phyloP scores from a whole-genome alignment of 2,329 filamentous ascomycete species.

The Phoma sp. region DNA sequence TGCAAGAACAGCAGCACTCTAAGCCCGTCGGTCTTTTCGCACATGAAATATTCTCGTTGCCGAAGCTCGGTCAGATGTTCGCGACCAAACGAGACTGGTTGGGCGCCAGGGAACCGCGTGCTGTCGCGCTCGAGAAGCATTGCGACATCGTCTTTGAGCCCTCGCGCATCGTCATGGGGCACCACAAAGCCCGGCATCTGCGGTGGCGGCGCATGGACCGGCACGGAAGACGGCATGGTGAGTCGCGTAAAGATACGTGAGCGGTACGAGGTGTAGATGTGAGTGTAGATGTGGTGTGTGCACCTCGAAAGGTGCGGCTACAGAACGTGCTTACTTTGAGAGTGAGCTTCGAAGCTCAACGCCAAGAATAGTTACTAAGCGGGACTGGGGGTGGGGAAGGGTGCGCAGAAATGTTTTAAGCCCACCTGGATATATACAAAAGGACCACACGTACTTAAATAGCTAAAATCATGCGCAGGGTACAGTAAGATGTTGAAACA shows the following conservation, averaged over 20 bases:
- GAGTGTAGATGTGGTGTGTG: neutral
- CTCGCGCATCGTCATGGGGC: conserved; percentile 36
- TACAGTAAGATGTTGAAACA: too few relatives aligned
- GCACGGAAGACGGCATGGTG: conserved; percentile 29
- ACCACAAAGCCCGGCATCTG: conserved; percentile 46
- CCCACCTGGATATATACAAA: too few relatives aligned
- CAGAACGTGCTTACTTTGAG: conserved; percentile 3
- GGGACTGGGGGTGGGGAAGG: neutral
- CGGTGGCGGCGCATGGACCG: conserved; percentile 39
- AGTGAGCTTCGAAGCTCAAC: conserved; percentile 1
- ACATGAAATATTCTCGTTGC: conserved; percentile 90
- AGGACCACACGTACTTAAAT: too few relatives aligned
- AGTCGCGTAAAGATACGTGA: neutral
- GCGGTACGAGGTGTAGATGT: neutral
- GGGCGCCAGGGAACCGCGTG: conserved; percentile 81
- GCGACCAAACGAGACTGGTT: conserved; percentile 90
- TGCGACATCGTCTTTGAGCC: conserved; percentile 77
- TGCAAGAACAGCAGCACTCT: conserved; percentile 94
- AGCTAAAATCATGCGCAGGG: too few relatives aligned
- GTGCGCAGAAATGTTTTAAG: too few relatives aligned
- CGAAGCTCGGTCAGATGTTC: conserved; percentile 84
- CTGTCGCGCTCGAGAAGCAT: conserved; percentile 74
- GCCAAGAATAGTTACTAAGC: conserved; percentile 10
- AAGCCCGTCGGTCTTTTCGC: conserved; percentile 97
- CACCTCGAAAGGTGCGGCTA: conserved; percentile 1